These are phyloP conservation scores for Solanum sejunctum DNA, from an alignment of 257 asterid genomes.

Conservation along the genomic window DNA sequence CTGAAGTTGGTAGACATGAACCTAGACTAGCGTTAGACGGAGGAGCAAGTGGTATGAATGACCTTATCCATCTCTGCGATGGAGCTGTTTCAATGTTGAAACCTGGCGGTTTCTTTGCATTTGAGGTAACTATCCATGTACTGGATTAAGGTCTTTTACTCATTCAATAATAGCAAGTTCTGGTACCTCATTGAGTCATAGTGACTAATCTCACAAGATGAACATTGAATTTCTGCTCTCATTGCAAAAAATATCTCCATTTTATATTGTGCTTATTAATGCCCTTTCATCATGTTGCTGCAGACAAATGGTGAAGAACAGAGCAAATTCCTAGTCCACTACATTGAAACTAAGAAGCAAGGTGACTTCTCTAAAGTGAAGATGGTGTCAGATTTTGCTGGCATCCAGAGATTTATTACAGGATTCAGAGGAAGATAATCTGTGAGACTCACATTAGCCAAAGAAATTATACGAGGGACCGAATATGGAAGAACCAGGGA, in stretches of 20 bases:
- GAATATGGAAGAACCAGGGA: neutral
- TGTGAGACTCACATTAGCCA: neutral
- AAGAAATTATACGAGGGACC: neutral
- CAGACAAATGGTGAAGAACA: slow-evolving; percentile 87
- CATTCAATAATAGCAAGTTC: neutral
- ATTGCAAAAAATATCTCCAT: neutral
- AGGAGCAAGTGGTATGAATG: slow-evolving; percentile 54
- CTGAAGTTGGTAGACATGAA: slow-evolving; percentile 74
- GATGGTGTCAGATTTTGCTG: slow-evolving; percentile 52
- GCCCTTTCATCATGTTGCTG: slow-evolving; percentile 4
- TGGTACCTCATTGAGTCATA: neutral
- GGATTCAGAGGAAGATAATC: slow-evolving; percentile 37
- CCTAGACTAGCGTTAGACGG: slow-evolving; percentile 87
- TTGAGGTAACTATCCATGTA: slow-evolving; percentile 47
- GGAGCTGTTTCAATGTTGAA: slow-evolving; percentile 65
- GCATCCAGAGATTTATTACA: slow-evolving; percentile 62
- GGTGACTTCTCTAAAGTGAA: slow-evolving; percentile 39
- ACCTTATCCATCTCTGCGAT: slow-evolving; percentile 60
- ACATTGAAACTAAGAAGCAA: slow-evolving; percentile 29
- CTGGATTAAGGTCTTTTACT: neutral
- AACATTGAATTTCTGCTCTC: neutral
- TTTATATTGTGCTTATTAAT: neutral
- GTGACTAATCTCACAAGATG: neutral
- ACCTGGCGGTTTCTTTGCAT: slow-evolving; percentile 78
- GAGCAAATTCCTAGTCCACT: slow-evolving; percentile 42